Percentiles rank a stretch among this genome's conserved stretches.
Evolutionary conservation across 345 rosid species (phyloP).

Genomic region (Gossypium raimondii): DNA sequence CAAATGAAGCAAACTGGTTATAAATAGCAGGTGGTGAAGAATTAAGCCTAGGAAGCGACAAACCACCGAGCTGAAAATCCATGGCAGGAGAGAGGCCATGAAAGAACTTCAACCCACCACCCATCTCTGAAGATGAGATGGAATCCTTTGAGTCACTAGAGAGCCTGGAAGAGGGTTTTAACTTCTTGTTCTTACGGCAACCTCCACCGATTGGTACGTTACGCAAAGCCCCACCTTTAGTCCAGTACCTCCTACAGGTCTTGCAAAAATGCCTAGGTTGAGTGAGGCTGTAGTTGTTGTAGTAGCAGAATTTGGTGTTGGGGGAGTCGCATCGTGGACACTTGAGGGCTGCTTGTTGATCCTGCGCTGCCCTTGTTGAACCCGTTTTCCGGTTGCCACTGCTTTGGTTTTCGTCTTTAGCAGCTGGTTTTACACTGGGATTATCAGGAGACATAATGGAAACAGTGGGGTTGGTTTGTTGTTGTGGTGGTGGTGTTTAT

Average conservation of each 20-base stretch:
- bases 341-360: conserved; percentile 30
- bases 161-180: conserved; percentile 44
- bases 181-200: conserved; percentile 72
- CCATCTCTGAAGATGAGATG: conserved; percentile 43
- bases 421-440: conserved; percentile 24
- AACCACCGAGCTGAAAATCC: conserved; percentile 74
- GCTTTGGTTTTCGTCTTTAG: conserved; percentile 33
- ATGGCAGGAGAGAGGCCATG: conserved; percentile 54
- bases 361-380: conserved; percentile 34
- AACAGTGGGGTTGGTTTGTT: background rate
- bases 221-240: conserved; percentile 75
- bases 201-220: conserved; percentile 87
- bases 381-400: conserved; percentile 27
- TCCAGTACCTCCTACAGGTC: conserved; percentile 83
- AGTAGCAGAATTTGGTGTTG: conserved; percentile 90
- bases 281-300: conserved; percentile 88
- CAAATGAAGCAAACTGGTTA: conserved; percentile 44
- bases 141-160: conserved; percentile 39
- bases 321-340: conserved; percentile 84
- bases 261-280: conserved; percentile 90
- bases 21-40: conserved; percentile 34
- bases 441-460: conserved; percentile 33
- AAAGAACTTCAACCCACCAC: conserved; percentile 46
- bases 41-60: conserved; percentile 45
- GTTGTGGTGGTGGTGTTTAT: background rate